phyloP scores from a whole-genome alignment of 1,139 yeast genomes.

The Hansenula lynferdii region DNA sequence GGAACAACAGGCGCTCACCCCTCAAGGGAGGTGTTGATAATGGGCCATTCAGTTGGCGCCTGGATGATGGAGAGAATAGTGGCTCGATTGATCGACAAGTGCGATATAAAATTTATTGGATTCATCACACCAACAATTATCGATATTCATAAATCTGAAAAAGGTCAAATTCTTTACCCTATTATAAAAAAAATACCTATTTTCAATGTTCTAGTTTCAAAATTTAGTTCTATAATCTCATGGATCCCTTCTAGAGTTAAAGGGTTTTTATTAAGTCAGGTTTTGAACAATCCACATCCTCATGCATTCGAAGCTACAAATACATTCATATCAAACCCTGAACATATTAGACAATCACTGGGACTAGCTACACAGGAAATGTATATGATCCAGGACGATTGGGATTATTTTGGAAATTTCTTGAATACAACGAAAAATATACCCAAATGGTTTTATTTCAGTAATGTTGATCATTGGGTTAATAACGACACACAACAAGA shows the following conservation, averaged over 20 bases:
- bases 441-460: constrained; percentile 52
- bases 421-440: constrained; percentile 31
- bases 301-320: constrained; percentile 35
- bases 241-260: constrained; percentile 7
- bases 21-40: constrained; percentile 35
- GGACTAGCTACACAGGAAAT: constrained; percentile 56
- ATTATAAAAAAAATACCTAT: constrained; percentile 32
- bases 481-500: constrained; percentile 40
- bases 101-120: constrained; percentile 39
- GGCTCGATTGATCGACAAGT: constrained; percentile 8
- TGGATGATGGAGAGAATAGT: constrained; percentile 51
- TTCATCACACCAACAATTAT: constrained; percentile 60
- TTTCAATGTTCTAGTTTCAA: constrained; percentile 11
- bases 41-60: constrained; percentile 63
- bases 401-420: constrained; percentile 43
- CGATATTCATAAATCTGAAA: constrained; percentile 47
- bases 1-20: too few relatives aligned
- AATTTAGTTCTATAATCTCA: constrained; percentile 6
- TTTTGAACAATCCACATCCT: constrained; percentile 30
- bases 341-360: constrained; percentile 47
- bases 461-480: constrained; percentile 60
- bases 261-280: constrained; percentile 7
- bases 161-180: constrained; percentile 38
- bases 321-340: constrained; percentile 35
- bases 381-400: constrained; percentile 37